phyloP scores from a whole-genome alignment of 1,284 basidiomycete species.

The Trichosporon sp. region DNA sequence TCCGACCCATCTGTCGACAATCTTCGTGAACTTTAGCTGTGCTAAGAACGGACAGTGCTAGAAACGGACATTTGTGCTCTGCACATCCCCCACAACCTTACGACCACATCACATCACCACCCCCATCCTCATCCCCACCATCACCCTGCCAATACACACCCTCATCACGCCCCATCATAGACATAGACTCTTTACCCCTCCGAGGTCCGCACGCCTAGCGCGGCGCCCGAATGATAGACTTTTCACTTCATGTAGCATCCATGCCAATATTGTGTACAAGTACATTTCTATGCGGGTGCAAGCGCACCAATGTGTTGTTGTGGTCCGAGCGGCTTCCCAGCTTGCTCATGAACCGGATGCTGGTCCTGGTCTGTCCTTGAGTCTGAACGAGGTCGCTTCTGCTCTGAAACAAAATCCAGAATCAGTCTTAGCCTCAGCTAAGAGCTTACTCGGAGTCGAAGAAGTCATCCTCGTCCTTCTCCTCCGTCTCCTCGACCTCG shows the following conservation, averaged over 20 bases:
- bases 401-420: no score
- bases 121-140: not conserved
- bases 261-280: not conserved
- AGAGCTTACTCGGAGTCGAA: slow-evolving; percentile 49
- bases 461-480: slow-evolving; percentile 50
- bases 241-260: slow-evolving; percentile 1
- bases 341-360: no score
- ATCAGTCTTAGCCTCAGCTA: no score
- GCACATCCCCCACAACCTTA: no score
- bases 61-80: no score
- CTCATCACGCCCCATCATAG: not conserved
- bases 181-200: not conserved
- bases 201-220: not conserved
- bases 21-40: not conserved
- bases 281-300: no score
- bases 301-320: no score
- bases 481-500: slow-evolving; percentile 23
- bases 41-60: not conserved
- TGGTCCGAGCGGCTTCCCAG: no score
- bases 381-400: no score
- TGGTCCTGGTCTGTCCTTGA: no score
- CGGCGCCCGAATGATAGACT: not conserved
- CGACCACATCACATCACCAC: not conserved
- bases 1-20: not conserved
- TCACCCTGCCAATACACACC: no score